Evolutionary conservation across 306 rosid species (phyloP).

Genomic region (Cucumis cinereus): DNA sequence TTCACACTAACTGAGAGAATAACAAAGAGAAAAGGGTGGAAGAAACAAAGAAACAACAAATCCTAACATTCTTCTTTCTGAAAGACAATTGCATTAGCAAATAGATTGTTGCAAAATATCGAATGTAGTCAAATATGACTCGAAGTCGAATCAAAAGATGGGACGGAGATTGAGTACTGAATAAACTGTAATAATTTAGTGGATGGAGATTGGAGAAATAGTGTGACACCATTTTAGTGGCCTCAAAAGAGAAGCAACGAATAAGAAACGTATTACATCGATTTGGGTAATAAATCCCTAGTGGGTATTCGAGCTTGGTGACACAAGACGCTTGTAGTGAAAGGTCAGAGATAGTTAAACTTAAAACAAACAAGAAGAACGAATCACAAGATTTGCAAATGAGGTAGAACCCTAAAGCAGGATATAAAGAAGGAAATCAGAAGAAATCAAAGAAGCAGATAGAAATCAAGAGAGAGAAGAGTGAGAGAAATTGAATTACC

Average conservation of each 20-base stretch:
- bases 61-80: background rate
- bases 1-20: background rate
- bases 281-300: background rate
- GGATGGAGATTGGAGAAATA: background rate
- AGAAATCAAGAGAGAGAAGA: background rate
- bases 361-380: background rate
- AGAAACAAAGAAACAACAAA: background rate
- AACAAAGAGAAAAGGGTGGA: background rate
- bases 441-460: background rate
- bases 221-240: background rate
- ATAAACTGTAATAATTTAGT: background rate
- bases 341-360: background rate
- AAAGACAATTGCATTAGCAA: no score
- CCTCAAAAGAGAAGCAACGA: background rate
- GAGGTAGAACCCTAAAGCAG: background rate
- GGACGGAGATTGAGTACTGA: background rate
- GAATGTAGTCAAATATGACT: background rate
- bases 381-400: background rate
- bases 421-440: background rate
- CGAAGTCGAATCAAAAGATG: background rate
- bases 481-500: conserved; percentile 18
- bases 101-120: background rate
- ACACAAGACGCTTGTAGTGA: background rate
- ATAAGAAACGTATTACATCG: background rate
- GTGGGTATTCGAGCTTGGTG: background rate